phyloP scores from a whole-genome alignment of 352 stramenopile genomes.

The Globisporangium nunn region DNA sequence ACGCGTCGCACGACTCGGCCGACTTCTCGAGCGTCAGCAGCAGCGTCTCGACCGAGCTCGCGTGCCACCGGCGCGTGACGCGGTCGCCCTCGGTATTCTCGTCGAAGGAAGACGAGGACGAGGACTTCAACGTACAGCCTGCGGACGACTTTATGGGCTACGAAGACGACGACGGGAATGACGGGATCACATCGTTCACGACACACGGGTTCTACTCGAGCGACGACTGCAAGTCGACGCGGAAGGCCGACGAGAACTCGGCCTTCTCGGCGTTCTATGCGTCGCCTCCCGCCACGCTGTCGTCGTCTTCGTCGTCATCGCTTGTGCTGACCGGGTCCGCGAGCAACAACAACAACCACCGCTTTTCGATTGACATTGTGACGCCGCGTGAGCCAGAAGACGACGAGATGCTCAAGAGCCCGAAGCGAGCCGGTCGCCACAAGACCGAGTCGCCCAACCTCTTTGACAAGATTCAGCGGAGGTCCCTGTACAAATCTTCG shows the following conservation, averaged over 20 bases:
- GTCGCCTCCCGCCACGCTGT: background rate
- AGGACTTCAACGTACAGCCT: conserved; percentile 16
- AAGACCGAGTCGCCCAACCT: conserved; percentile 6
- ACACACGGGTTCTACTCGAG: conserved; percentile 26
- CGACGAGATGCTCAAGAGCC: conserved; percentile 9
- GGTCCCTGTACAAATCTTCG: background rate
- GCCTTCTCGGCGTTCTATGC: conserved; percentile 9
- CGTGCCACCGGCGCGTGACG: conserved; percentile 47
- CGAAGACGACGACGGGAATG: conserved; percentile 36
- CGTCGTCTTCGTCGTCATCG: conserved; percentile 1
- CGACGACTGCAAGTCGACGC: conserved; percentile 6
- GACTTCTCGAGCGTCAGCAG: conserved; percentile 50
- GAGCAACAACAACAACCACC: background rate
- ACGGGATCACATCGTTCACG: conserved; percentile 37
- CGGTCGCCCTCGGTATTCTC: conserved; percentile 41
- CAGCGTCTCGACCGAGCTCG: conserved; percentile 43
- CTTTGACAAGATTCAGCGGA: conserved; percentile 2
- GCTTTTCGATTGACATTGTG: conserved; percentile 10
- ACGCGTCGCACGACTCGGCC: conserved; percentile 18
- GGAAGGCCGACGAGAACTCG: conserved; percentile 3
- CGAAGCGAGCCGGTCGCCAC: conserved; percentile 3
- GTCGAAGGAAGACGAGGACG: background rate
- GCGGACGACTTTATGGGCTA: conserved; percentile 51
- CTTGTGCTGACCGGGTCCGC: background rate
- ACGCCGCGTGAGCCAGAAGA: conserved; percentile 10